These are phyloP conservation scores for Backusella luteola DNA, from an alignment of 192 early-diverging fungal genomes.

Conservation along the genomic window DNA sequence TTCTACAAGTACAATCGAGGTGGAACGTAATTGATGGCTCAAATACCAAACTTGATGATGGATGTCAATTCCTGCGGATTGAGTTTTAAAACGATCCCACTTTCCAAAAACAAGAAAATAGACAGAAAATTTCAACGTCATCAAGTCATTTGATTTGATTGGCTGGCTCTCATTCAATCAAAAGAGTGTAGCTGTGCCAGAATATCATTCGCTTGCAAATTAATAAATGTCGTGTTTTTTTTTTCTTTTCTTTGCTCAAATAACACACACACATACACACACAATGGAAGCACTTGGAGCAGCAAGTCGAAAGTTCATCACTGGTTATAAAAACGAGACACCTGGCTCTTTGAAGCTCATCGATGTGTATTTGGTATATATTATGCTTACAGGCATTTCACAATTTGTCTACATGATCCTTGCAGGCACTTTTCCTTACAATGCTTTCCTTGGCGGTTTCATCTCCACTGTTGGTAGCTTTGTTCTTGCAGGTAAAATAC, in stretches of 20 bases:
- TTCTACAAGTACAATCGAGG: too few species aligned
- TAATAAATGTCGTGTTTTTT: constrained; percentile 6
- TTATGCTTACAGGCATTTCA: constrained; percentile 83
- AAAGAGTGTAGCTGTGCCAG: background rate
- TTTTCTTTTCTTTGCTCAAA: background rate
- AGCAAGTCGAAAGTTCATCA: constrained; percentile 20
- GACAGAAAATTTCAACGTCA: too few species aligned
- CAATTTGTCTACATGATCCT: constrained; percentile 89
- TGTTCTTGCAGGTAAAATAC: constrained; percentile 74
- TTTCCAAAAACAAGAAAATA: too few species aligned
- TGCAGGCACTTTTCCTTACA: constrained; percentile 95
- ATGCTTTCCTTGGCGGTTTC: constrained; percentile 96
- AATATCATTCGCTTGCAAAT: background rate
- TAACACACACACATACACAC: background rate
- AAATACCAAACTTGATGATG: too few species aligned
- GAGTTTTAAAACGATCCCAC: too few species aligned
- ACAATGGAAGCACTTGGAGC: constrained; percentile 16
- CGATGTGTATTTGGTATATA: constrained; percentile 90
- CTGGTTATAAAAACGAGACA: constrained; percentile 61
- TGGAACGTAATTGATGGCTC: too few species aligned
- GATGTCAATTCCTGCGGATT: too few species aligned
- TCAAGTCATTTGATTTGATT: background rate
- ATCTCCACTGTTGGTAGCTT: constrained; percentile 89
- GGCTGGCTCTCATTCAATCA: background rate
- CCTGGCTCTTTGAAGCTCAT: constrained; percentile 84